Conservation (phyloP, 345 rosid species). For the Geranium rotundifolium region DNA sequence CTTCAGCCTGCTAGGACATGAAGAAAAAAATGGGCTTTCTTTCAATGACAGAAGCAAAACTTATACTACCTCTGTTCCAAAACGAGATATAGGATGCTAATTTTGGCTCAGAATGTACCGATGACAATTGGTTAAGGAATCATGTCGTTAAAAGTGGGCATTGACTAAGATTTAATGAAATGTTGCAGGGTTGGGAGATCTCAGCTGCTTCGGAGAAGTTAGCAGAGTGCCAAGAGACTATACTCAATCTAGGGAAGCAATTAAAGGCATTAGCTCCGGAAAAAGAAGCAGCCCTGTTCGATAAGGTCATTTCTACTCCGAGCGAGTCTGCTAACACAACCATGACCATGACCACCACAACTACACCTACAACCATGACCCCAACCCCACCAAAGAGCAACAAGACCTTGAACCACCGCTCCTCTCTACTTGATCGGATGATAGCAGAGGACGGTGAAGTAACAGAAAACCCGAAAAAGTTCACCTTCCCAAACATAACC, state of each 20-base stretch:
- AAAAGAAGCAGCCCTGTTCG: slow-evolving; percentile 43
- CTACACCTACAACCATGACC: slow-evolving; percentile 11
- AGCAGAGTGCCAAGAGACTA: slow-evolving; percentile 90
- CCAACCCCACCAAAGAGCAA: slow-evolving; percentile 27
- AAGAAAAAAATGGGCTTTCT: too few species aligned
- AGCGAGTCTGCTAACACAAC: slow-evolving; percentile 11
- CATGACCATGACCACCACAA: background rate
- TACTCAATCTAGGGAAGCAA: slow-evolving; percentile 80
- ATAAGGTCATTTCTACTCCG: slow-evolving; percentile 30
- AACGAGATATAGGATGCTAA: too few species aligned
- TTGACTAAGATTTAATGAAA: background rate
- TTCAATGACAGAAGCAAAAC: background rate
- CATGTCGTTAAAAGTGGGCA: background rate
- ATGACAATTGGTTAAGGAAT: background rate
- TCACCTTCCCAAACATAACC: slow-evolving; percentile 18
- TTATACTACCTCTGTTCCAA: too few species aligned
- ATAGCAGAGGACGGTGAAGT: slow-evolving; percentile 51
- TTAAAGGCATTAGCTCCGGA: slow-evolving; percentile 65
- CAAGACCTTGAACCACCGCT: slow-evolving; percentile 31
- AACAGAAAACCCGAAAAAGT: slow-evolving; percentile 32
- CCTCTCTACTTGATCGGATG: slow-evolving; percentile 81
- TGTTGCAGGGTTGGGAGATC: slow-evolving; percentile 66
- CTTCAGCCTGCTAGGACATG: too few species aligned
- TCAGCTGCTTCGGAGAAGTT: slow-evolving; percentile 86
- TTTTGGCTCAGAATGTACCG: background rate